These are phyloP conservation scores for Aspergillus sp. DNA, from an alignment of 2,329 filamentous ascomycete species.

Conservation along the genomic window DNA sequence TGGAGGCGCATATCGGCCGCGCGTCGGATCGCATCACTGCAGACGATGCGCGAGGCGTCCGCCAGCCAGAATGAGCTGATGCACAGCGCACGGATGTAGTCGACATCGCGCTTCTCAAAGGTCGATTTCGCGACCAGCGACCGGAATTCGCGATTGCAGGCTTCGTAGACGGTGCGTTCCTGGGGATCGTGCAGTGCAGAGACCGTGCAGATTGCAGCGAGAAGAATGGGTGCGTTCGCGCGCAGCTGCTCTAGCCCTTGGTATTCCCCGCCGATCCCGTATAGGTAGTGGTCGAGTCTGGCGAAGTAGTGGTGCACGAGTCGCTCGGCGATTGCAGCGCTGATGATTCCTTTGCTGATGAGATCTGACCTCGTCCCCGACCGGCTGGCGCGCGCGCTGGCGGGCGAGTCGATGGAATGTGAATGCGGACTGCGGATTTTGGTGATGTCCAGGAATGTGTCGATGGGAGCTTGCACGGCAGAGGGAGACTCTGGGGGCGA, in stretches of 20 bases:
- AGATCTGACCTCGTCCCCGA: slow-evolving; percentile 34
- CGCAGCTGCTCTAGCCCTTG: slow-evolving; percentile 41
- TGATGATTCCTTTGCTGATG: slow-evolving; percentile 46
- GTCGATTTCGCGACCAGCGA: slow-evolving; percentile 46
- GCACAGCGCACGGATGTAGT: slow-evolving; percentile 50
- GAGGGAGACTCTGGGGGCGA: slow-evolving; percentile 34
- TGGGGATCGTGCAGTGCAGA: slow-evolving; percentile 47
- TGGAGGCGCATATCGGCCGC: slow-evolving; percentile 31
- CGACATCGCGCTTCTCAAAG: slow-evolving; percentile 48
- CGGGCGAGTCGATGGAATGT: slow-evolving; percentile 21
- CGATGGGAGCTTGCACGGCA: slow-evolving; percentile 36
- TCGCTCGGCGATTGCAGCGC: slow-evolving; percentile 42
- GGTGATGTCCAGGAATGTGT: slow-evolving; percentile 37
- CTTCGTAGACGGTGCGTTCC: slow-evolving; percentile 28
- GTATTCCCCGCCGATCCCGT: slow-evolving; percentile 45
- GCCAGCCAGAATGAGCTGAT: slow-evolving; percentile 54
- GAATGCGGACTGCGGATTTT: slow-evolving; percentile 33
- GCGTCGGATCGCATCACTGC: slow-evolving; percentile 30
- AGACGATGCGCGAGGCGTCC: slow-evolving; percentile 46
- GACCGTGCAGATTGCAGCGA: slow-evolving; percentile 48
- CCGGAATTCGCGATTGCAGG: slow-evolving; percentile 49
- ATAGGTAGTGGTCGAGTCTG: slow-evolving; percentile 50
- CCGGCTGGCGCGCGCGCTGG: slow-evolving; percentile 2
- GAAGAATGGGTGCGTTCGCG: slow-evolving; percentile 42
- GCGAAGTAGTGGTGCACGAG: slow-evolving; percentile 45